Evolutionary conservation across 345 rosid species (phyloP).

Genomic region (Laguncularia racemosa): DNA sequence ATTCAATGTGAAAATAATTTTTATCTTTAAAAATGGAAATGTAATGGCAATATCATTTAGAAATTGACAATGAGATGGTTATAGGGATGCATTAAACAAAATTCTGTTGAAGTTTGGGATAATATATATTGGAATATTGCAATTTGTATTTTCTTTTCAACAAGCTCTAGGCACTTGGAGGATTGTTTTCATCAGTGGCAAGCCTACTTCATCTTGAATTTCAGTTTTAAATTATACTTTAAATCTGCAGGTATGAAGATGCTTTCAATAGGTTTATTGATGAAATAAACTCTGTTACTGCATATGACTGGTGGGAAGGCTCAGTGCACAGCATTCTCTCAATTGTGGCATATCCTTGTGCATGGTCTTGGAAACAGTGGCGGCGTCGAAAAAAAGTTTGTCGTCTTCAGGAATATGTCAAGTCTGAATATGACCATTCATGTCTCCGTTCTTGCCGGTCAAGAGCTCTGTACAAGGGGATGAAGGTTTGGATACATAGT

Average conservation of each 20-base stretch:
- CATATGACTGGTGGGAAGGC: constrained; percentile 99
- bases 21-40: too few species aligned
- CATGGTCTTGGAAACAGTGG: constrained; percentile 99
- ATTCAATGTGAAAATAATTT: too few species aligned
- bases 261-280: constrained; percentile 95
- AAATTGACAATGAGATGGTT: too few species aligned
- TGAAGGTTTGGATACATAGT: constrained; percentile 59
- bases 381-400: constrained; percentile 77
- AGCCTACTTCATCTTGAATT: background rate
- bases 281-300: constrained; percentile 93
- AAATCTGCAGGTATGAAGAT: constrained; percentile 75
- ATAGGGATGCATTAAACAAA: too few species aligned
- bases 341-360: constrained; percentile 88
- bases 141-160: too few species aligned
- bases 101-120: too few species aligned
- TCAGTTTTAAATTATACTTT: background rate
- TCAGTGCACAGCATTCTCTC: constrained; percentile 89
- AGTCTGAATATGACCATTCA: constrained; percentile 94
- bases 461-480: constrained; percentile 94
- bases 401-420: constrained; percentile 93
- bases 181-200: too few species aligned
- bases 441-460: constrained; percentile 99
- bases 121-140: too few species aligned
- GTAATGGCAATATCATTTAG: too few species aligned
- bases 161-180: too few species aligned